Conservation (phyloP, 2,329 filamentous ascomycete species). For the Colletotrichum noveboracense region DNA sequence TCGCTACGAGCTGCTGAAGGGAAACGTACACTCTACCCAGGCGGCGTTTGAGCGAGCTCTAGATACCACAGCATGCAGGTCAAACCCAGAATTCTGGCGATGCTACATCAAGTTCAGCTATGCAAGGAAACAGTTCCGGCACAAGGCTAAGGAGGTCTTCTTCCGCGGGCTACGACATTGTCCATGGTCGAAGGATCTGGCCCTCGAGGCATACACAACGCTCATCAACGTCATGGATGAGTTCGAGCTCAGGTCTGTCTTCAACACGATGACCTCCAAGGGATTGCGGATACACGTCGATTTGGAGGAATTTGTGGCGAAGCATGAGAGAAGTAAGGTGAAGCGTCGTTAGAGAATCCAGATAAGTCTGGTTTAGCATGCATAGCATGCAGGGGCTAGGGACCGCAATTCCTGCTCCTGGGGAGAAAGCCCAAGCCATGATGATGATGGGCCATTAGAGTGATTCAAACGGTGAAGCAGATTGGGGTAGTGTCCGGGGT, state of each 20-base stretch:
- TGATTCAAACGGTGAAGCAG: not conserved
- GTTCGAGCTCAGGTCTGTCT: conserved; percentile 54
- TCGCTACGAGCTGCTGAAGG: conserved; percentile 52
- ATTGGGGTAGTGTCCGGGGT: not conserved
- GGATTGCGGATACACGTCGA: conserved; percentile 57
- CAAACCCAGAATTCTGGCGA: conserved; percentile 52
- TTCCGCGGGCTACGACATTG: conserved; percentile 53
- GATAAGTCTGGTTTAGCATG: not conserved
- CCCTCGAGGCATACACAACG: conserved; percentile 57
- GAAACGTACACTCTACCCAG: conserved; percentile 54
- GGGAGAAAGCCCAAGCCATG: not conserved
- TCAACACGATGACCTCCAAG: conserved; percentile 52
- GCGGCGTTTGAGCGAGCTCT: conserved; percentile 60
- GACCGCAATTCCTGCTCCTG: not conserved
- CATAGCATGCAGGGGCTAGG: not conserved
- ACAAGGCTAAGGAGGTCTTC: conserved; percentile 52
- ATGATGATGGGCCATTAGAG: not conserved
- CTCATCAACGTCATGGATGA: conserved; percentile 49
- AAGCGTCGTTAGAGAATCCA: not conserved
- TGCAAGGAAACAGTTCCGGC: conserved; percentile 38
- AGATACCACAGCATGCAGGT: conserved; percentile 40
- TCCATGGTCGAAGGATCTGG: conserved; percentile 53
- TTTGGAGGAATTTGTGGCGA: conserved; percentile 51
- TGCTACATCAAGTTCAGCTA: conserved; percentile 55
- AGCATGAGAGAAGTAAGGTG: conserved; percentile 30